Percentiles rank a stretch among this genome's conserved stretches.
Conservation (phyloP, 2,329 filamentous ascomycete species). For the Fusarium sublunatum region DNA sequence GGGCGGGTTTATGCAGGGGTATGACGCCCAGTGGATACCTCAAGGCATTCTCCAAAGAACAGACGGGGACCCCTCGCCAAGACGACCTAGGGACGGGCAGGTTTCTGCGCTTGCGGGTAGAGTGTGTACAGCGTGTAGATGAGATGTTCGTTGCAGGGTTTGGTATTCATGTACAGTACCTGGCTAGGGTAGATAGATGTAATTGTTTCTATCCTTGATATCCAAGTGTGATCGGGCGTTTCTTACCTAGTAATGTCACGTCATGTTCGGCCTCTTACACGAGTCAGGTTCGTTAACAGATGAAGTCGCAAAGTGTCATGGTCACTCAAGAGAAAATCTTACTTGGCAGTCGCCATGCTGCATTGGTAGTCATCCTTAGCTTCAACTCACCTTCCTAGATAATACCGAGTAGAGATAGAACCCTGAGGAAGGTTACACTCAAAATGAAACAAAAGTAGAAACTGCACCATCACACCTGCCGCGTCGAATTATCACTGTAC, state of each 20-base stretch:
- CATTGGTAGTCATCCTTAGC: not conserved
- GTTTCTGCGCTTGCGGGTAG: slow-evolving; percentile 12
- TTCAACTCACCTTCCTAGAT: too few relatives aligned
- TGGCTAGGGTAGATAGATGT: not conserved
- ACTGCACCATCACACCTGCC: slow-evolving; percentile 1
- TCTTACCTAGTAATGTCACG: not conserved
- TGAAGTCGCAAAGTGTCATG: not conserved
- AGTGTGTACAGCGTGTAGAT: not conserved
- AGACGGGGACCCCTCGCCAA: slow-evolving; percentile 5
- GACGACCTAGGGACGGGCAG: not conserved
- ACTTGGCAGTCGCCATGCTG: not conserved
- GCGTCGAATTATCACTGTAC: not conserved
- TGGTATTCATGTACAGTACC: not conserved
- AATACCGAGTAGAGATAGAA: too few relatives aligned
- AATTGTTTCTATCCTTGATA: not conserved
- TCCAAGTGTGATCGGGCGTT: not conserved
- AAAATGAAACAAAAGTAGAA: not conserved
- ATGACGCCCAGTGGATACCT: slow-evolving; percentile 32
- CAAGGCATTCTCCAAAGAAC: slow-evolving; percentile 28
- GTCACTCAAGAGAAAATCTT: slow-evolving; percentile 3
- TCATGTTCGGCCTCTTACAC: slow-evolving; percentile 15
- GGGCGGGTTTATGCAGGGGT: slow-evolving; percentile 21
- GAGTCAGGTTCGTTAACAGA: slow-evolving; percentile 13
- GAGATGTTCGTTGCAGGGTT: not conserved
- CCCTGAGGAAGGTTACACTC: too few relatives aligned